These are phyloP conservation scores for Malassezia restricta DNA, from an alignment of 1,284 basidiomycete species.

Conservation along the genomic window DNA sequence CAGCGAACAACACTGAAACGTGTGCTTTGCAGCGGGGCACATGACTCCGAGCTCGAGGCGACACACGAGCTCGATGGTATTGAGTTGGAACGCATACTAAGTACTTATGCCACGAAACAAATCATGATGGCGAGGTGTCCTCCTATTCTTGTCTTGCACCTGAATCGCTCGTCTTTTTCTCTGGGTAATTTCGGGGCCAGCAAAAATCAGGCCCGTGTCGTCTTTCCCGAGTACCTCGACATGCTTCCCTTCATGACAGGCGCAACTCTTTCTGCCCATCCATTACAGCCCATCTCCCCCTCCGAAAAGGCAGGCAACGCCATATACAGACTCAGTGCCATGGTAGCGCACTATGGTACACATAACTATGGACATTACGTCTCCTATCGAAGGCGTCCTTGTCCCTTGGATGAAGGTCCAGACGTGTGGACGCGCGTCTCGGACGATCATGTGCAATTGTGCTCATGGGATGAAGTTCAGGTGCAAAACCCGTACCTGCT, in stretches of 20 bases:
- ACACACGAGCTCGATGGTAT: constrained; percentile 3
- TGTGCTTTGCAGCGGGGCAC: constrained; percentile 21
- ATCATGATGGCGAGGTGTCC: constrained; percentile 38
- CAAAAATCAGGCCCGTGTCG: constrained; percentile 36
- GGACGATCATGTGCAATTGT: constrained; percentile 29
- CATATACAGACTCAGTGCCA: constrained; percentile 23
- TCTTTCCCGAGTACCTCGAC: constrained; percentile 35
- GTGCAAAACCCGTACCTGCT: constrained; percentile 41
- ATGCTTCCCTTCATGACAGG: constrained; percentile 24
- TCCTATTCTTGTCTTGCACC: constrained; percentile 29
- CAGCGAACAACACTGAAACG: neutral
- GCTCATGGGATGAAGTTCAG: constrained; percentile 26
- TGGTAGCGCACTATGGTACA: constrained; percentile 42
- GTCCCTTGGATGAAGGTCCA: neutral
- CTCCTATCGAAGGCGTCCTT: constrained; percentile 24
- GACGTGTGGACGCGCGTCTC: constrained; percentile 35
- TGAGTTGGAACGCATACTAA: constrained; percentile 14
- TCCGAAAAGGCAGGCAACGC: neutral
- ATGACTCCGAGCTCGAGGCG: constrained; percentile 28
- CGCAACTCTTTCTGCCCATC: constrained; percentile 20
- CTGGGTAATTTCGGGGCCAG: constrained; percentile 25
- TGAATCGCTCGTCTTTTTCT: constrained; percentile 35
- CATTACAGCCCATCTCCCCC: neutral
- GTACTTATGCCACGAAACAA: constrained; percentile 34
- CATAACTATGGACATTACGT: constrained; percentile 44